A percentile compares a stretch with the other conserved stretches of the same genome.
Evolutionary conservation across 2,329 filamentous ascomycete genomes (phyloP).

Genomic region (Hypomyces rosellus): DNA sequence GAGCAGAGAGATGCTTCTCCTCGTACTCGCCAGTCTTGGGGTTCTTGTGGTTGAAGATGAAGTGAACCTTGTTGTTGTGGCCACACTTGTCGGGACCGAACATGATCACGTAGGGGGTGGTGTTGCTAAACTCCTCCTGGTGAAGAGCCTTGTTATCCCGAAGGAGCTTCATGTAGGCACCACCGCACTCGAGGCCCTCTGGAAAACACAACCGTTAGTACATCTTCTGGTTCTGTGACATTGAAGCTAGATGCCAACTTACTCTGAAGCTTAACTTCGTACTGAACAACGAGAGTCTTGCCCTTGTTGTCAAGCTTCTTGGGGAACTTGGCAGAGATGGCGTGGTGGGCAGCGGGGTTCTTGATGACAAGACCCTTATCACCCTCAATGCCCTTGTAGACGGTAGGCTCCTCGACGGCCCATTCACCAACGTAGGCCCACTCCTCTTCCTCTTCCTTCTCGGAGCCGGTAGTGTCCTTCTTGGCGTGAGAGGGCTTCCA

Average conservation of each 20-base stretch:
- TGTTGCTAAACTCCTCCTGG: conserved; percentile 95
- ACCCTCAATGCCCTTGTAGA: conserved; percentile 86
- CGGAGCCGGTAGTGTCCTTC: conserved; percentile 73
- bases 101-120: conserved; percentile 98
- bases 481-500: conserved; percentile 96
- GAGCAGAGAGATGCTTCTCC: conserved; percentile 92
- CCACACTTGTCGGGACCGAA: conserved; percentile 99
- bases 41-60: conserved; percentile 99
- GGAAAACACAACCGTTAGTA: conserved; percentile 8
- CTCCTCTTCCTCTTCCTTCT: conserved; percentile 67
- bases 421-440: conserved; percentile 98
- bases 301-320: conserved; percentile 96
- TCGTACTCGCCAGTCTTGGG: conserved; percentile 99
- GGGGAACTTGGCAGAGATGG: conserved; percentile 97
- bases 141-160: conserved; percentile 96
- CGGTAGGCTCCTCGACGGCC: conserved; percentile 87
- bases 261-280: conserved; percentile 99
- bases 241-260: conserved; percentile 29
- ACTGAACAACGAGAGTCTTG: conserved; percentile 95
- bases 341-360: conserved; percentile 96
- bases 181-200: conserved; percentile 96
- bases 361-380: conserved; percentile 98
- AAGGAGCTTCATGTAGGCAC: conserved; percentile 98
- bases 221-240: neutral
- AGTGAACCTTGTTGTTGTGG: conserved; percentile 95